Evolutionary conservation across 257 asterid species (phyloP).

Genomic region (Primulina huaijiensis): DNA sequence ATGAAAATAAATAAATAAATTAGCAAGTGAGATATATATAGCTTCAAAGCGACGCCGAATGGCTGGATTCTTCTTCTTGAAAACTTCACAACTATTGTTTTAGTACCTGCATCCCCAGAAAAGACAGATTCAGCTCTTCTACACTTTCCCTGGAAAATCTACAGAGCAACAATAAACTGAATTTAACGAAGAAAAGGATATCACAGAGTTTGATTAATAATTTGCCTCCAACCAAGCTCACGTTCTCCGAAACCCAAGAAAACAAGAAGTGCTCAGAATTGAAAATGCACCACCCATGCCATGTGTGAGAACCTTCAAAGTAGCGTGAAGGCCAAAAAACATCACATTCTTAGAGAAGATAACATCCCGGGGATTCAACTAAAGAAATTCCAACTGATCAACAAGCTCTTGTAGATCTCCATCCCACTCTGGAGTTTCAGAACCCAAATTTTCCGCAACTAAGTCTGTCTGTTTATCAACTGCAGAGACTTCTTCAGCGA

Average conservation of each 20-base stretch:
- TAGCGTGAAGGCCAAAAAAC: slow-evolving; percentile 5
- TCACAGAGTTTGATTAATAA: not conserved
- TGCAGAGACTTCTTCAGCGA: slow-evolving; percentile 21
- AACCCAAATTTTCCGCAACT: slow-evolving; percentile 63
- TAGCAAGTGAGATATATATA: not conserved
- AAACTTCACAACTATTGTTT: slow-evolving; percentile 4
- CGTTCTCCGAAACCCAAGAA: not conserved
- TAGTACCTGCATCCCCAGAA: slow-evolving; percentile 26
- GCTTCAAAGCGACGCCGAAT: not conserved
- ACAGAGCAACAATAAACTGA: not conserved
- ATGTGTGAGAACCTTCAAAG: not conserved
- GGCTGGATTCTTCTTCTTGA: not conserved
- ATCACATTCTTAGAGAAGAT: not conserved
- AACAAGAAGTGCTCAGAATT: not conserved
- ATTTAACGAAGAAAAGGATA: not conserved
- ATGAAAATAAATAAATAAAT: too few species aligned
- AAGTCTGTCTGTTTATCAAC: slow-evolving; percentile 27
- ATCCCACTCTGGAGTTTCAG: slow-evolving; percentile 56
- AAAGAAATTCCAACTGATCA: slow-evolving; percentile 41
- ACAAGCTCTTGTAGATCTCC: slow-evolving; percentile 52
- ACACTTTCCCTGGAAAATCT: not conserved
- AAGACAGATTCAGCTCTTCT: not conserved
- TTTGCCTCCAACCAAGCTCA: slow-evolving; percentile 23
- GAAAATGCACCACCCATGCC: not conserved
- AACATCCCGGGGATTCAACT: not conserved